Percentiles rank a stretch among this genome's conserved stretches.
These are phyloP conservation scores for Puccinia polysora DNA, from an alignment of 1,284 basidiomycete genomes.

Conservation along the genomic window DNA sequence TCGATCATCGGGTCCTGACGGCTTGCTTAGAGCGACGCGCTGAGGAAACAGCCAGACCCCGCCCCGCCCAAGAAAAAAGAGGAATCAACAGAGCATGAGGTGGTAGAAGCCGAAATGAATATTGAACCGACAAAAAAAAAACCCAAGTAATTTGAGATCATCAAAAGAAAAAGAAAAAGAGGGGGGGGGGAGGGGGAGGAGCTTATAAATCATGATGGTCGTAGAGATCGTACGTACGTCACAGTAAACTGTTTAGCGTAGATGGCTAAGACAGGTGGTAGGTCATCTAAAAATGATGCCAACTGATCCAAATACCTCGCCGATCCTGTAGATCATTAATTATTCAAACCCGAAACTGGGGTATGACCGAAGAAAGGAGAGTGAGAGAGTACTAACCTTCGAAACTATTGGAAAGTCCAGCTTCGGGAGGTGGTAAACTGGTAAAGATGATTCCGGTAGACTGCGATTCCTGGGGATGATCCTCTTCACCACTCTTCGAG, in stretches of 20 bases:
- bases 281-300: slow-evolving; percentile 27
- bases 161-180: not conserved
- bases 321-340: slow-evolving; percentile 10
- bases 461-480: not conserved
- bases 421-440: slow-evolving; percentile 37
- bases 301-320: slow-evolving; percentile 28
- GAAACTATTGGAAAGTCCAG: slow-evolving; percentile 18
- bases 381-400: slow-evolving; percentile 24
- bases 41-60: too few species aligned
- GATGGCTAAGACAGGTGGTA: slow-evolving; percentile 37
- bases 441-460: slow-evolving; percentile 38
- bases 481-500: slow-evolving; percentile 23
- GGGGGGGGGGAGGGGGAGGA: too few species aligned
- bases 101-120: too few species aligned
- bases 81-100: too few species aligned
- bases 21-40: too few species aligned
- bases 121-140: not conserved
- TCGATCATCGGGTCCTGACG: too few species aligned
- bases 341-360: not conserved
- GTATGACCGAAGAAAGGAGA: not conserved
- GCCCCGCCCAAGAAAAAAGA: too few species aligned
- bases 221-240: too few species aligned
- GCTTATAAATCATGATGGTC: too few species aligned
- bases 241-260: slow-evolving; percentile 41
- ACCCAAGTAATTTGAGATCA: not conserved